Percentiles rank a stretch among this genome's conserved stretches.
phyloP scores from a whole-genome alignment of 495 filamentous ascomycete genomes.

The Annulohypoxylon maeteangense region DNA sequence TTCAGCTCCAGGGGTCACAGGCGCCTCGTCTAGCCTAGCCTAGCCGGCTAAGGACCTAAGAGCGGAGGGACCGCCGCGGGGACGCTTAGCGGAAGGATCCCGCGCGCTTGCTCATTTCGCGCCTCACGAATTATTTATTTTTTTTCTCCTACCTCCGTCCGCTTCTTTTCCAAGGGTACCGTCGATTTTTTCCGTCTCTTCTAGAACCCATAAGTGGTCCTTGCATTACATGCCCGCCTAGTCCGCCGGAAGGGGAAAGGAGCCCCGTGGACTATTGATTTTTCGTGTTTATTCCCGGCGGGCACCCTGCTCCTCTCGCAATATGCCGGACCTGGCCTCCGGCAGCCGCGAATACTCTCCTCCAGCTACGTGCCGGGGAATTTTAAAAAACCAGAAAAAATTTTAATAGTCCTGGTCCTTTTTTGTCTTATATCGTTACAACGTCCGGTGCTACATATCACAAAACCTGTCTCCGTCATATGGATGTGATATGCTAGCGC shows the following conservation, averaged over 20 bases:
- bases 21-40: background rate
- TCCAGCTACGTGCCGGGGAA: background rate
- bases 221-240: slow-evolving; percentile 5
- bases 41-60: background rate
- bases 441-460: background rate
- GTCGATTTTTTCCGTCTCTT: background rate
- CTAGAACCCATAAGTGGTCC: slow-evolving; percentile 1
- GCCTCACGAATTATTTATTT: slow-evolving; percentile 13
- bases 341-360: background rate
- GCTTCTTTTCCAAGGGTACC: background rate
- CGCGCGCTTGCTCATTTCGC: slow-evolving; percentile 20
- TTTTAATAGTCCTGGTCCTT: background rate
- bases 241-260: slow-evolving; percentile 10
- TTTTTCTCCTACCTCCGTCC: background rate
- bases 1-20: background rate
- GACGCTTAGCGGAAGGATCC: slow-evolving; percentile 14
- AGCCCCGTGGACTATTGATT: slow-evolving; percentile 13
- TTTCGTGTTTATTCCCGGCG: slow-evolving; percentile 8
- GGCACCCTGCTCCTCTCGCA: background rate
- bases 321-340: slow-evolving; percentile 18
- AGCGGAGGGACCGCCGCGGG: slow-evolving; percentile 3
- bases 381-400: background rate
- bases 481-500: background rate
- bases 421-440: slow-evolving; percentile 29
- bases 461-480: background rate